Evolutionary conservation across 805 yeast species (phyloP), one percentile per base, ranked within the genome.

Genomic region (Pichia rugopelliculosa): DNA sequence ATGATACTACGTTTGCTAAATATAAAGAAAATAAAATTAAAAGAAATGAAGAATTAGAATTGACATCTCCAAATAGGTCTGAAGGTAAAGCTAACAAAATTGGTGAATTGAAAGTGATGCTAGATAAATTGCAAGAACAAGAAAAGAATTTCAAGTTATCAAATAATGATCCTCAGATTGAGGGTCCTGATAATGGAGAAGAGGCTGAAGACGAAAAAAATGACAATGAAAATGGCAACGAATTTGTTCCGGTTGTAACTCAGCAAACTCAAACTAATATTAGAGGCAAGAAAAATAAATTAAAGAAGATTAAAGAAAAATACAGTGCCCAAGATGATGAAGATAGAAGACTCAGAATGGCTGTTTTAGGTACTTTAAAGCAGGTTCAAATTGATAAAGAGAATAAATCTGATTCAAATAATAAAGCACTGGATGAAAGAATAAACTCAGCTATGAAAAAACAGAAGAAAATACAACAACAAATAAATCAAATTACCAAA

Each of bases 311-410:
- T 47, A 83, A 83, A 37, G 73, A 77, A 51, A 91, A 90, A 59
- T 91, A 91, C 59, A 87, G 82, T 3, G 89, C 84, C 50, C 98
- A 91, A 66, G 98, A 91, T 61, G 96, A 87, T 45, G 93, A 86
- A 48, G 98, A 91, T 57, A 76, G 89, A 47, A 58, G 66, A 41
- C 57, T 83, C 48, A 74, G 95, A 54, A 80, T 91, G 85, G 80
- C 84, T 49, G 86, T 84, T 2, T 67, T 91, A 38, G 98, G 98
- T 4, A 86, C 96, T 0, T 69, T 87, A 59, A 88, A 87, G 54
- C 80, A 77, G 53, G 67, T 67, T 4, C 70, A 74, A 43, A 43
- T 53, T 23, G 38, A 38, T 9, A 44, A 50, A 6, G 27, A 59
- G 52, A 34, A 52, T 12, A 53, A 49, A 44, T 34, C 42, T n/a